Percentiles rank a stretch among this genome's conserved stretches.
Evolutionary conservation across 768 basidiomycete genomes (phyloP).

Genomic region (Mycena sanguinolenta): DNA sequence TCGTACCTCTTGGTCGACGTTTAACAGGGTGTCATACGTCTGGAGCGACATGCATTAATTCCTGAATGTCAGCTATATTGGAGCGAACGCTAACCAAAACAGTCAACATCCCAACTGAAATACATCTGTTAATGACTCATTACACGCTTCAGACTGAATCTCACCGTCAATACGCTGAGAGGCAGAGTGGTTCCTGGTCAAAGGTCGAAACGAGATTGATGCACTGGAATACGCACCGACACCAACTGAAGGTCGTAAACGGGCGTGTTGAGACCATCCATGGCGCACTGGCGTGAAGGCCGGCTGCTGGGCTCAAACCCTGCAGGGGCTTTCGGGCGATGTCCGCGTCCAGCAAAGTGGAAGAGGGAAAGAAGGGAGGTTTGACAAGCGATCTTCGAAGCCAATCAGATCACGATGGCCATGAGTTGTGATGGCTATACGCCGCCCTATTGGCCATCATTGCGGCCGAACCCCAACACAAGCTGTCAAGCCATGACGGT

Average conservation of each 20-base stretch:
- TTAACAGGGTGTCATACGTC: slow-evolving; percentile 24
- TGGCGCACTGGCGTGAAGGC: not conserved
- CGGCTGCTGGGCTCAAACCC: not conserved
- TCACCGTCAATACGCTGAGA: slow-evolving; percentile 6
- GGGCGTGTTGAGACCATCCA: not conserved
- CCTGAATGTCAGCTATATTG: not conserved
- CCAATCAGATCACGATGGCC: too few relatives aligned
- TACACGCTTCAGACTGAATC: not conserved
- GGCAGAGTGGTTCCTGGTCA: not conserved
- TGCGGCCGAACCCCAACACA: too few relatives aligned
- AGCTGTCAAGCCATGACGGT: too few relatives aligned
- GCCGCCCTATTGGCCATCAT: too few relatives aligned
- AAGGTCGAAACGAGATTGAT: not conserved
- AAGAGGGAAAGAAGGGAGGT: too few relatives aligned
- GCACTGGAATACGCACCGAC: not conserved
- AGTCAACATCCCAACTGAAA: slow-evolving; percentile 5
- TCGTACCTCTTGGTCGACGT: slow-evolving; percentile 21
- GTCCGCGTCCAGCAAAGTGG: too few relatives aligned
- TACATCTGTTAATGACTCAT: not conserved
- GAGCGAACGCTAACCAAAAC: not conserved
- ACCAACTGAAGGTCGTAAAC: slow-evolving; percentile 11
- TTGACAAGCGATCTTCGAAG: too few relatives aligned
- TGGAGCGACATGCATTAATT: not conserved
- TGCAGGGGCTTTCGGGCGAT: not conserved
- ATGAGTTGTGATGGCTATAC: too few relatives aligned